Conservation (phyloP, 805 yeast genomes). For the Cyberlindnera xishuangbannaensis region DNA sequence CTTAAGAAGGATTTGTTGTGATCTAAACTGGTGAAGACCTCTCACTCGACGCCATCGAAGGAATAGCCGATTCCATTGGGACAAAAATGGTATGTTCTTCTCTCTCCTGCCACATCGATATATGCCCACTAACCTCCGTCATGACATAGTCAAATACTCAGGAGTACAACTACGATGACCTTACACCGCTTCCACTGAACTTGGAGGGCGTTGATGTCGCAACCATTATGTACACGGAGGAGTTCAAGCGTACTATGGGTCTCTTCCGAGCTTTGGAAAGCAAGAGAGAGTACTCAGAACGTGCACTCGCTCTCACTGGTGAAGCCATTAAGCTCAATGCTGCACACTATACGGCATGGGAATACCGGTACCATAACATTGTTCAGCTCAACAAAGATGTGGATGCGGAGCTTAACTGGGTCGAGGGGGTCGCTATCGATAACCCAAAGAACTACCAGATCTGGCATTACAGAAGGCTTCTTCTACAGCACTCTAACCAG, state of each 20-base stretch:
- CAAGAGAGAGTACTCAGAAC: constrained; percentile 53
- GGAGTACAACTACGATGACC: constrained; percentile 34
- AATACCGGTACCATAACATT: constrained; percentile 53
- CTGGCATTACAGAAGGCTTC: constrained; percentile 86
- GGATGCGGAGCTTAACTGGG: constrained; percentile 66
- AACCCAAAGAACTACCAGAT: constrained; percentile 92
- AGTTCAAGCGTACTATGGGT: constrained; percentile 60
- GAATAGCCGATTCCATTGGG: too few species aligned
- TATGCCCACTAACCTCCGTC: too few species aligned
- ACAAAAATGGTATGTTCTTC: too few species aligned
- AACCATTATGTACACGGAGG: constrained; percentile 65
- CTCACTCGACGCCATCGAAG: too few species aligned
- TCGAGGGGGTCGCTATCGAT: constrained; percentile 64
- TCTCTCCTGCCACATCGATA: too few species aligned
- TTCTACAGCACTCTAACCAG: constrained; percentile 36
- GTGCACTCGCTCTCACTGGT: constrained; percentile 67
- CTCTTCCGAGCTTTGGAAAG: constrained; percentile 54
- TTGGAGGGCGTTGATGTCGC: constrained; percentile 47
- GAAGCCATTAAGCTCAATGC: constrained; percentile 63
- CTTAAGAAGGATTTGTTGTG: too few species aligned
- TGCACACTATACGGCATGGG: constrained; percentile 92
- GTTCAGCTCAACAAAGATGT: constrained; percentile 31
- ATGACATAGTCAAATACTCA: too few species aligned
- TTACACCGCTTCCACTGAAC: constrained; percentile 36
- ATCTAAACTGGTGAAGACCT: too few species aligned